These are phyloP conservation scores for Ascobolus immersus DNA, from an alignment of 495 filamentous ascomycete species.

Conservation along the genomic window DNA sequence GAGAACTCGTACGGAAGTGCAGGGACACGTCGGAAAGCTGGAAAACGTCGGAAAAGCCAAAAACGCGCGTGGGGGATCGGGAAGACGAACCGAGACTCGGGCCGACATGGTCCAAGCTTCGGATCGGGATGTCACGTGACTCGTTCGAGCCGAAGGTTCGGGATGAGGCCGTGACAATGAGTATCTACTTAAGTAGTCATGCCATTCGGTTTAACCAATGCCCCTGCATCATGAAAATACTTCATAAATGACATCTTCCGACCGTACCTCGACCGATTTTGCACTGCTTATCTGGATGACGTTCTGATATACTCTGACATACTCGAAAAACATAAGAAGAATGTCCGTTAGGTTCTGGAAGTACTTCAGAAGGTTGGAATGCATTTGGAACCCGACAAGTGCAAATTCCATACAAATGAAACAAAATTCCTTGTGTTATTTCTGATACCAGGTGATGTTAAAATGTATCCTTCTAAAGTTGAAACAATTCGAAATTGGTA, in stretches of 20 bases:
- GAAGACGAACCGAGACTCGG: too few relatives aligned
- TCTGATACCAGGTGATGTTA: neutral
- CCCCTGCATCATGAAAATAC: constrained; percentile 11
- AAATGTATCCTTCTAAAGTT: neutral
- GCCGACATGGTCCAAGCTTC: too few relatives aligned
- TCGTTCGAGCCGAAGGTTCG: too few relatives aligned
- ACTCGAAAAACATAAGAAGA: constrained; percentile 8
- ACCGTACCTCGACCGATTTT: constrained; percentile 14
- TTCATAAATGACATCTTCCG: constrained; percentile 16
- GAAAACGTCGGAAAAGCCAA: too few relatives aligned
- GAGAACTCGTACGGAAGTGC: too few relatives aligned
- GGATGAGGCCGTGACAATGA: too few relatives aligned
- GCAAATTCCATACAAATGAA: neutral
- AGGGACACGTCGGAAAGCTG: too few relatives aligned
- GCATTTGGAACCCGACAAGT: neutral
- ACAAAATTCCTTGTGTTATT: neutral
- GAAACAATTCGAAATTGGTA: neutral
- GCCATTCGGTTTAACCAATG: constrained; percentile 14
- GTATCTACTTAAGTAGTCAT: constrained; percentile 13
- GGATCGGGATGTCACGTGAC: too few relatives aligned
- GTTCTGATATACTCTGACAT: constrained; percentile 16
- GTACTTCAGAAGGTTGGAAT: constrained; percentile 5
- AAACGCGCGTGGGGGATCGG: too few relatives aligned
- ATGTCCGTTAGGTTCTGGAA: constrained; percentile 12
- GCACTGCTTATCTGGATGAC: constrained; percentile 17